Evolutionary conservation across 345 rosid genomes (phyloP), one percentile per base, ranked within the genome.

Genomic region (Jatropha curcas): DNA sequence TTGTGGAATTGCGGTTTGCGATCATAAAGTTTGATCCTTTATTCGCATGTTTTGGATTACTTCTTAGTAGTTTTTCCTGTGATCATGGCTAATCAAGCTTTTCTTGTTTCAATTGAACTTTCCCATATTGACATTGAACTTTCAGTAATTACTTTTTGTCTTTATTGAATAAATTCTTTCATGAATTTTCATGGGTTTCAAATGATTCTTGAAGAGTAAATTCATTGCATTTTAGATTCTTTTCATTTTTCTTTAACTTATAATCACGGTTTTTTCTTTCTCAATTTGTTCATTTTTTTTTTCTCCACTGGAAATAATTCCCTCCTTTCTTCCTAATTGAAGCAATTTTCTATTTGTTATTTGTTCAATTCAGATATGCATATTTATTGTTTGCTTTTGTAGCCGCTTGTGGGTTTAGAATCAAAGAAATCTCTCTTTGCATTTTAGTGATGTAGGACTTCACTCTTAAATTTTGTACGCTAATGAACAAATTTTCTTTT

Each of bases 21-120:
- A 14, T 71, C 33, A 71, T 71, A 39, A 30, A 34, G 46, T 20
- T 64, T 62, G 61, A 27, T 64, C 58, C 34, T 11, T 51, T n/a
- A n/a, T 52, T 52, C 30, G 13, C 27, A 63, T 41, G n/a, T 39
- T 63, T 63, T 22, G 51, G 35, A 52, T 72, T 39, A 52, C 2
- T 72, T 51, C 34, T 11, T 35, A 19, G 28, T 33, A 14, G 19
- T 20, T 64, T 13, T 53, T 9, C 37, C 51, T 37, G 43, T 52
- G 76, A 63, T 53, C 69, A n/a, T 65, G 25, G 31, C 27, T 61
- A 41, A 62, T 71, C n/a, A n/a, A n/a, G n/a, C n/a, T n/a, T n/a
- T n/a, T 20, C 11, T 2, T 62, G 68, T 51, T 48, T 71, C 25
- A n/a, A n/a, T 70, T n/a, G 13, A 20, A 16, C 66, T 31, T 71